phyloP scores from a whole-genome alignment of 306 rosid species.

The Geum urbanum region DNA sequence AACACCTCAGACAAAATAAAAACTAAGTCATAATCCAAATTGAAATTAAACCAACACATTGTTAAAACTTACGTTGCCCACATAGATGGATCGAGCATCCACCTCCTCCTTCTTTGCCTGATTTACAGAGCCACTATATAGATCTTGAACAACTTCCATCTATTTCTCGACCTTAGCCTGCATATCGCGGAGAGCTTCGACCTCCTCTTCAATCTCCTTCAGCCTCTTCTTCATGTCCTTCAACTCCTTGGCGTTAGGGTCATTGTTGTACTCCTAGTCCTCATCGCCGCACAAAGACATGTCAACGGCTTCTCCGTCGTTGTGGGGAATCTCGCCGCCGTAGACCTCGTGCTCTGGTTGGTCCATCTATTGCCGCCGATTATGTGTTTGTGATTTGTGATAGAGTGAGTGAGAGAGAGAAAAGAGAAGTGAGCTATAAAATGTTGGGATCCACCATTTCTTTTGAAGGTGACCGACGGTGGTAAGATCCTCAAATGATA shows the following conservation, averaged over 20 bases:
- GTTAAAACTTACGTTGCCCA: slow-evolving; percentile 81
- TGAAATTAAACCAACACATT: slow-evolving; percentile 8
- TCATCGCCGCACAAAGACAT: slow-evolving; percentile 44
- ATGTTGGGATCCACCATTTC: slow-evolving; percentile 94
- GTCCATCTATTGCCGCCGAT: slow-evolving; percentile 29
- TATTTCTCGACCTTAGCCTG: slow-evolving; percentile 99
- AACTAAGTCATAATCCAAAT: background rate
- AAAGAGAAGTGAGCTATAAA: slow-evolving; percentile 45
- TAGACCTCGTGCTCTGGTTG: too few species aligned
- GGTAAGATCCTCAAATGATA: too few species aligned
- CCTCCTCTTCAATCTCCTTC: slow-evolving; percentile 96
- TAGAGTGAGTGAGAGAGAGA: background rate
- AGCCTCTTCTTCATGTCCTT: slow-evolving; percentile 99
- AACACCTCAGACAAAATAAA: background rate
- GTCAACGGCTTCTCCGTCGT: slow-evolving; percentile 46
- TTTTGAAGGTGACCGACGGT: slow-evolving; percentile 39
- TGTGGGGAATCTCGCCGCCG: slow-evolving; percentile 44
- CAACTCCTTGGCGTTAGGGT: slow-evolving; percentile 67
- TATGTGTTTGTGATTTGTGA: background rate
- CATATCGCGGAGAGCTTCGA: slow-evolving; percentile 92
- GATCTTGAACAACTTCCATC: slow-evolving; percentile 97
- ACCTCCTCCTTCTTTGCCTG: slow-evolving; percentile 99
- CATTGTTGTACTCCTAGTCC: slow-evolving; percentile 35
- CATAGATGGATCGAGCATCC: slow-evolving; percentile 93
- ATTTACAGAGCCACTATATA: slow-evolving; percentile 62